Conservation (phyloP, 495 filamentous ascomycete species). For the Penicillium coprophilum region DNA sequence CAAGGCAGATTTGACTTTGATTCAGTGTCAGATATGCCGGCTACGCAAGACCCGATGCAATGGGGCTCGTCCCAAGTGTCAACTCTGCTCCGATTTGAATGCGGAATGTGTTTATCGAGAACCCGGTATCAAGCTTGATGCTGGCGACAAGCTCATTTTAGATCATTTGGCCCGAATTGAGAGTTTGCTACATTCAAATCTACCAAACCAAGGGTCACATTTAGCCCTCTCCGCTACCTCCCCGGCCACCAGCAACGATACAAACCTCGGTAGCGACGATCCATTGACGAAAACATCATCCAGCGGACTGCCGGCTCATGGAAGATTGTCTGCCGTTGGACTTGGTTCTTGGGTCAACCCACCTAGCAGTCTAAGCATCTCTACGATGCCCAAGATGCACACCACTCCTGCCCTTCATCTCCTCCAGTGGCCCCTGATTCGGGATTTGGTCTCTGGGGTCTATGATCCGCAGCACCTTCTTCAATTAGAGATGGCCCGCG, state of each 20-base stretch:
- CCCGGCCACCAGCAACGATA: constrained; percentile 69
- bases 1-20: constrained; percentile 1
- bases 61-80: constrained; percentile 78
- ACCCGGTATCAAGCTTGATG: constrained; percentile 83
- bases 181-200: constrained; percentile 67
- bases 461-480: constrained; percentile 77
- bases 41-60: constrained; percentile 82
- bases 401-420: constrained; percentile 76
- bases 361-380: constrained; percentile 61
- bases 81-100: constrained; percentile 77
- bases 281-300: constrained; percentile 43
- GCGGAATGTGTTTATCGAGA: constrained; percentile 83
- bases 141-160: constrained; percentile 80
- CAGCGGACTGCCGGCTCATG: constrained; percentile 40
- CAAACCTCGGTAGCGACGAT: constrained; percentile 65
- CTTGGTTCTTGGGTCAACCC: constrained; percentile 70
- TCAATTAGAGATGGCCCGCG: constrained; percentile 78
- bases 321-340: constrained; percentile 62
- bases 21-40: constrained; percentile 79
- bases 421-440: constrained; percentile 77
- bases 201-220: constrained; percentile 48
- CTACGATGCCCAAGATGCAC: constrained; percentile 80
- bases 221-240: constrained; percentile 54
- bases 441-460: constrained; percentile 69
- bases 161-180: constrained; percentile 76